A percentile compares a stretch with the other conserved stretches of the same genome.
These are phyloP conservation scores for Cynara cardunculus DNA, from an alignment of 129 eudicot genomes.

Conservation along the genomic window DNA sequence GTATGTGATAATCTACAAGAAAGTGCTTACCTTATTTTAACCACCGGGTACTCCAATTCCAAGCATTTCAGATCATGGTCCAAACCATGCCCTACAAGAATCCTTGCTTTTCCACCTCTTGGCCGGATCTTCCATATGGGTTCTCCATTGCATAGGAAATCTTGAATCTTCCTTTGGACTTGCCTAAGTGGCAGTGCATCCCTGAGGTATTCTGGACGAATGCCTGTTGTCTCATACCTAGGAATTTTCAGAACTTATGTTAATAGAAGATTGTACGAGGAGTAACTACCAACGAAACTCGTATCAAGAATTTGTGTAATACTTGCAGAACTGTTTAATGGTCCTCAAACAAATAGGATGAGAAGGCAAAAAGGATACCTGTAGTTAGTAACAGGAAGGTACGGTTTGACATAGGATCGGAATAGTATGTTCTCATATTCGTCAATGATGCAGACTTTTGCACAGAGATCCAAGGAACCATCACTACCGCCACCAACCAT, in stretches of 20 bases:
- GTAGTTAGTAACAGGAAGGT: slow-evolving; percentile 65
- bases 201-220: slow-evolving; percentile 78
- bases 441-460: slow-evolving; percentile 86
- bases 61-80: slow-evolving; percentile 83
- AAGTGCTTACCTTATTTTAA: slow-evolving; percentile 59
- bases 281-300: background rate
- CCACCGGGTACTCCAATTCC: slow-evolving; percentile 69
- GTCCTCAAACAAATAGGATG: background rate
- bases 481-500: slow-evolving; percentile 99
- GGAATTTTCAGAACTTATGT: background rate
- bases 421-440: slow-evolving; percentile 76
- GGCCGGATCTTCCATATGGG: slow-evolving; percentile 96
- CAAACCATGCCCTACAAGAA: slow-evolving; percentile 90
- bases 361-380: slow-evolving; percentile 40
- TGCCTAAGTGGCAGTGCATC: slow-evolving; percentile 90
- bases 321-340: slow-evolving; percentile 7
- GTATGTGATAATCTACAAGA: slow-evolving; percentile 11
- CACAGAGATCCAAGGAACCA: slow-evolving; percentile 91
- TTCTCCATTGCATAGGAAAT: slow-evolving; percentile 94
- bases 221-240: slow-evolving; percentile 91
- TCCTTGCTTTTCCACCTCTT: slow-evolving; percentile 82
- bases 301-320: background rate
- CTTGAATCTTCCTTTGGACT: slow-evolving; percentile 89
- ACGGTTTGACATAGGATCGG: slow-evolving; percentile 73
- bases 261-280: background rate